Base-by-base conservation (phyloP, 768 basidiomycete genomes). In the Infundibulicybe gibba region DNA sequence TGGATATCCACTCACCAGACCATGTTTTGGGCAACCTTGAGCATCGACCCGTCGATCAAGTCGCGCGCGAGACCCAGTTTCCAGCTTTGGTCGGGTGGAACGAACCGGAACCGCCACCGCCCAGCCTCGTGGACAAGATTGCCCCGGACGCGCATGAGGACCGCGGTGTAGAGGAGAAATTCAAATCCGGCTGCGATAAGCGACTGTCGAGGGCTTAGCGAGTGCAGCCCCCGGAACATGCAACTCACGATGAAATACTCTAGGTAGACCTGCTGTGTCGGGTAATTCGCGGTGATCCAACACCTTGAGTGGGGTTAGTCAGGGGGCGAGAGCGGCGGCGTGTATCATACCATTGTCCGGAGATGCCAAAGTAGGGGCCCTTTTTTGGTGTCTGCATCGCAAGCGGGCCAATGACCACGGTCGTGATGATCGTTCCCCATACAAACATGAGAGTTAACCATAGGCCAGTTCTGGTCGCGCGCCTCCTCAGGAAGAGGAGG, bases 221-320 rank as follows among this genome's bases (percentile, higher is more conserved):
- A 34, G 32, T 8, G n/a, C 14, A 25, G n/a, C 25, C 3, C 13
- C 6, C 32, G 5, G 25, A 25, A 8, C 25, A 25, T 25, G 25
- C 4, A 16, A 61, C 68, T 44, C 41, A 76, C 75, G 20, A 74
- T 65, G 53, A 74, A 65, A 52, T 76, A 77, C 54, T 76, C 75
- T 15, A 74, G 53, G 41, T 62, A 61, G 10, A 63, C 59, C 38
- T 70, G 71, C 40, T 66, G 67, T 13, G 43, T 21, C 2, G 70
- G 66, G 51, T 77, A 77, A 12, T 56, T 51, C 3, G 56, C 46
- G 6, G 74, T 71, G 30, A 77, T 74, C 71, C 74, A 75, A 47
- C 75, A 65, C 54, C 63, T 64, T 12, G 5, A 30, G 41, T 32
- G 9, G 3, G 13, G 40, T 30, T 38, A 1, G 49, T 40, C 14